These are phyloP conservation scores for Phlegmacium glaucopus DNA, from an alignment of 768 basidiomycete species.

Conservation along the genomic window DNA sequence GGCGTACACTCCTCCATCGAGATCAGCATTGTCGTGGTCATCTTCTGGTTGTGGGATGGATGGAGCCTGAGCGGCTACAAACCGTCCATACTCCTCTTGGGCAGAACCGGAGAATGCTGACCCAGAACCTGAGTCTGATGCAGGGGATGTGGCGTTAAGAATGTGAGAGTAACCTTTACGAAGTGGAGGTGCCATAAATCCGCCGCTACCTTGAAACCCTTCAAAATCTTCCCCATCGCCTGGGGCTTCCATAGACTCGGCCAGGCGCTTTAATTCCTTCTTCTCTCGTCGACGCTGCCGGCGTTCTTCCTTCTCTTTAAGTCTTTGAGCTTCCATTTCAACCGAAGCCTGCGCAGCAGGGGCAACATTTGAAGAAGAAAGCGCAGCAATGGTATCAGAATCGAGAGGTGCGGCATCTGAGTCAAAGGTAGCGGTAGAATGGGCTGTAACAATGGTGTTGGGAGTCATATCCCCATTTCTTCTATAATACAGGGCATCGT, in stretches of 20 bases:
- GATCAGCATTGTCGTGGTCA: constrained; percentile 52
- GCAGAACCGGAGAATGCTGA: constrained; percentile 9
- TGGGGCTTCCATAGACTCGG: constrained; percentile 35
- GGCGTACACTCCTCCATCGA: constrained; percentile 55
- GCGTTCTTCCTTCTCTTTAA: constrained; percentile 49
- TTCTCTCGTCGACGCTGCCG: constrained; percentile 42
- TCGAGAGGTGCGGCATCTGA: constrained; percentile 70
- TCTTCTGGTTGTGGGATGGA: constrained; percentile 19
- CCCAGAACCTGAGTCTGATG: constrained; percentile 16
- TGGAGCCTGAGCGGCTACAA: constrained; percentile 10
- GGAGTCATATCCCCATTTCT: constrained; percentile 1
- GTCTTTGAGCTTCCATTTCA: constrained; percentile 35
- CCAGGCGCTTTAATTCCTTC: constrained; percentile 39
- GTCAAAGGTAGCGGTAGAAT: constrained; percentile 46
- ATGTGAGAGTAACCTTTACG: neutral
- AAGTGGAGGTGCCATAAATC: neutral
- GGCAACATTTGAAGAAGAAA: constrained; percentile 40
- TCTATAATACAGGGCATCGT: constrained; percentile 24
- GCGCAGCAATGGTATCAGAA: constrained; percentile 47
- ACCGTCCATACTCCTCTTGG: constrained; percentile 9
- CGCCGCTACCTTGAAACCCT: constrained; percentile 60
- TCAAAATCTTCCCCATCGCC: constrained; percentile 48
- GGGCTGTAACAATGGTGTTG: constrained; percentile 43
- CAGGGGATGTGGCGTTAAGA: constrained; percentile 12
- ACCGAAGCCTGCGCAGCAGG: constrained; percentile 30